phyloP scores from a whole-genome alignment of 371 early-diverging fungal species.

The Mucor irregularis region DNA sequence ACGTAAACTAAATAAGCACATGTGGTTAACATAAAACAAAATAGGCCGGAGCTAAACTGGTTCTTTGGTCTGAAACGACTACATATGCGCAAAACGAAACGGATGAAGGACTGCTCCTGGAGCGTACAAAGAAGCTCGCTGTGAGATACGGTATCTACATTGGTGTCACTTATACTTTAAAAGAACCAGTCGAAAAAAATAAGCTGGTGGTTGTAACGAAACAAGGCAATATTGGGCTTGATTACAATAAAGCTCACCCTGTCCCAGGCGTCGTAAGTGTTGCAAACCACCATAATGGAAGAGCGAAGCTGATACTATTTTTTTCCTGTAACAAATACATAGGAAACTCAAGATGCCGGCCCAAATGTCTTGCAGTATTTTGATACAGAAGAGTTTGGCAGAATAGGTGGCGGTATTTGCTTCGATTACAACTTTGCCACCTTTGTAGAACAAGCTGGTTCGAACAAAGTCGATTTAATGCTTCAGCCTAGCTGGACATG shows the following conservation, averaged over 20 bases:
- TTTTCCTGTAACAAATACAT: not conserved
- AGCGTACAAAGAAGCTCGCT: slow-evolving; percentile 33
- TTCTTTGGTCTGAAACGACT: slow-evolving; percentile 52
- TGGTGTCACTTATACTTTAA: slow-evolving; percentile 38
- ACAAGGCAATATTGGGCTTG: slow-evolving; percentile 43
- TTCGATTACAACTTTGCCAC: slow-evolving; percentile 58
- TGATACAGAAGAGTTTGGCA: slow-evolving; percentile 51
- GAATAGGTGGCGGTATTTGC: slow-evolving; percentile 55
- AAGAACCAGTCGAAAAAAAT: slow-evolving; percentile 31
- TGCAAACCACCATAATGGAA: too few species aligned
- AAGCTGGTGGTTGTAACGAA: slow-evolving; percentile 50
- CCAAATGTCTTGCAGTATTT: slow-evolving; percentile 44
- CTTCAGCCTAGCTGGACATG: slow-evolving; percentile 60
- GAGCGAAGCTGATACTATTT: too few species aligned
- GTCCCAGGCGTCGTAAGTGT: slow-evolving; percentile 51
- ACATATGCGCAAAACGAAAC: slow-evolving; percentile 15
- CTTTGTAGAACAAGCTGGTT: slow-evolving; percentile 52
- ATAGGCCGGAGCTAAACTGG: slow-evolving; percentile 48
- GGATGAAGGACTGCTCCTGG: slow-evolving; percentile 27
- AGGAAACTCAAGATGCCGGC: slow-evolving; percentile 44
- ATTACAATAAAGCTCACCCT: slow-evolving; percentile 58
- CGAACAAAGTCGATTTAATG: slow-evolving; percentile 48
- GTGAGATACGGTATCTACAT: slow-evolving; percentile 38
- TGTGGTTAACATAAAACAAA: too few species aligned
- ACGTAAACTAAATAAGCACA: too few species aligned